A percentile compares a stretch with the other conserved stretches of the same genome.
Conservation (phyloP, 2,329 filamentous ascomycete species). For the Neonectria magnoliae region DNA sequence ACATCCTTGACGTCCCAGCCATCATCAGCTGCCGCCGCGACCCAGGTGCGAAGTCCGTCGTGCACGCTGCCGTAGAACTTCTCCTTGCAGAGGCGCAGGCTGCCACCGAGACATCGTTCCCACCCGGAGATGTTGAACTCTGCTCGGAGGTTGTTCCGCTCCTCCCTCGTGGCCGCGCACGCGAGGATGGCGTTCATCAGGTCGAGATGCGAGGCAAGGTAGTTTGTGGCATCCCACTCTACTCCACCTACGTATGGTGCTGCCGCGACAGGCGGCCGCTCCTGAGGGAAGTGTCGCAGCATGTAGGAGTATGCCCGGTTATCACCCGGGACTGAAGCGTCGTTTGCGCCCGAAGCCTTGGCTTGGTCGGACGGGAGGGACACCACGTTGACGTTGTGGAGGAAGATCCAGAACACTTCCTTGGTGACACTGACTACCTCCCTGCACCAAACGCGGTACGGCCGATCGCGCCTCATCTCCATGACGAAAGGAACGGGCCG, state of each 20-base stretch:
- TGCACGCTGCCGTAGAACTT: constrained; percentile 97
- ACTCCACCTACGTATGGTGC: constrained; percentile 97
- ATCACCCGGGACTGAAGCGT: constrained; percentile 46
- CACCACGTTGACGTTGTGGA: constrained; percentile 92
- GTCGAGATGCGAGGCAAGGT: constrained; percentile 91
- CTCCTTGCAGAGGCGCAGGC: constrained; percentile 91
- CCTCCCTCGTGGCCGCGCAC: constrained; percentile 73
- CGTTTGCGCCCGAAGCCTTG: constrained; percentile 34
- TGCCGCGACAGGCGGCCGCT: constrained; percentile 89
- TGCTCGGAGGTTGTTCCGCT: constrained; percentile 81
- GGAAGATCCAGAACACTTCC: constrained; percentile 99
- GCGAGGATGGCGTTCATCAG: constrained; percentile 91
- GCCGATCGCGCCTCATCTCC: constrained; percentile 86
- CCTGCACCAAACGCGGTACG: constrained; percentile 94
- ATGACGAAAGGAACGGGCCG: constrained; percentile 86
- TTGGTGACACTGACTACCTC: constrained; percentile 94
- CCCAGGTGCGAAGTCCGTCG: constrained; percentile 88
- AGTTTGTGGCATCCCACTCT: constrained; percentile 98
- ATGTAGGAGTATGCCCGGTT: constrained; percentile 68
- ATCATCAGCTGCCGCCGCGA: constrained; percentile 86
- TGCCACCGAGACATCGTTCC: constrained; percentile 88
- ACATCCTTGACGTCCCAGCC: constrained; percentile 88
- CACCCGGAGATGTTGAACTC: constrained; percentile 86
- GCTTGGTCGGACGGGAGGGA: constrained; percentile 64
- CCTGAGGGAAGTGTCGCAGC: constrained; percentile 80